Conservation (phyloP, 1,139 yeast species). For the Saccharomycopsis phalli region DNA sequence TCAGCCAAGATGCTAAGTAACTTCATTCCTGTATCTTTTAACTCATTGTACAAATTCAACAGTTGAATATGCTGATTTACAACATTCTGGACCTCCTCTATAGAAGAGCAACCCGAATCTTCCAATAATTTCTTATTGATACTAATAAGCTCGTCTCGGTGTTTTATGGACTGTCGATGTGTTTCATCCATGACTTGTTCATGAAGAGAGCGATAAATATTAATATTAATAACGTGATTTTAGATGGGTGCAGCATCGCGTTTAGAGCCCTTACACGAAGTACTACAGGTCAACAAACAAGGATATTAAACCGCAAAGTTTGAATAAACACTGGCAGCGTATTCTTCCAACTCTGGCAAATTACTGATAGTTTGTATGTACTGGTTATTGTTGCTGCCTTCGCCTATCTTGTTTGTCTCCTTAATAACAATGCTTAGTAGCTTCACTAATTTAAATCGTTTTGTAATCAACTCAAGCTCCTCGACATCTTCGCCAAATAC, state of each 20-base stretch:
- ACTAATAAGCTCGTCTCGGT: not conserved
- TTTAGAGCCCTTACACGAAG: too few relatives aligned
- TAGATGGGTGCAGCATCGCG: too few relatives aligned
- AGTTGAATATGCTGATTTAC: slow-evolving; percentile 23
- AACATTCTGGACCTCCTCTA: not conserved
- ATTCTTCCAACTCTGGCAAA: slow-evolving; percentile 60
- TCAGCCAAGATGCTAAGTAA: slow-evolving; percentile 27
- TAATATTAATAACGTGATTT: too few relatives aligned
- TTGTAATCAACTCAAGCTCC: slow-evolving; percentile 23
- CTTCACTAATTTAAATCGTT: slow-evolving; percentile 52
- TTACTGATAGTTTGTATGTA: slow-evolving; percentile 37
- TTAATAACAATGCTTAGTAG: slow-evolving; percentile 59
- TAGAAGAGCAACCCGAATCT: not conserved
- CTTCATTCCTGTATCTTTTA: slow-evolving; percentile 27
- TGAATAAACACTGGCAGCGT: slow-evolving; percentile 85
- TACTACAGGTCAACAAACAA: too few relatives aligned
- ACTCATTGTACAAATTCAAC: slow-evolving; percentile 27
- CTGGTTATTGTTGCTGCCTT: slow-evolving; percentile 37
- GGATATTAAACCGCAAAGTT: slow-evolving; percentile 48
- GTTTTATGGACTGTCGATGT: not conserved
- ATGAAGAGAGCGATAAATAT: too few relatives aligned
- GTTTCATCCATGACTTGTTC: not conserved
- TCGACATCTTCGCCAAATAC: slow-evolving; percentile 26
- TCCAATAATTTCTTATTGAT: too few relatives aligned
- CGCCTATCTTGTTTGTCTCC: slow-evolving; percentile 51